Evolutionary conservation across 306 rosid genomes (phyloP).

Genomic region (Ormosia emarginata): DNA sequence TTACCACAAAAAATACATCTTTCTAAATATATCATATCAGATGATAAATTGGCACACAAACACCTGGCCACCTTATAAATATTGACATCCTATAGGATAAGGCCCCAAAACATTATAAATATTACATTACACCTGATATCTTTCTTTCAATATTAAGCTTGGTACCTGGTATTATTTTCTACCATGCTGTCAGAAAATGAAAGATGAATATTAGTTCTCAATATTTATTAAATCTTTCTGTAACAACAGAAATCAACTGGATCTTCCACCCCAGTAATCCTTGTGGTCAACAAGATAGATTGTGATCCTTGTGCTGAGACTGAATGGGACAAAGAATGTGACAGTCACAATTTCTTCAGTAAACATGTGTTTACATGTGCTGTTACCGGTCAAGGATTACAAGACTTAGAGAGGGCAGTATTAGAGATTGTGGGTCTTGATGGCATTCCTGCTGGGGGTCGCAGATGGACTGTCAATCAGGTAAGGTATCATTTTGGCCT

Average conservation of each 20-base stretch:
- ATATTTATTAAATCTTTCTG: constrained; percentile 20
- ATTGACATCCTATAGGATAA: neutral
- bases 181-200: neutral
- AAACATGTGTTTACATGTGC: constrained; percentile 81
- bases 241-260: constrained; percentile 55
- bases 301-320: constrained; percentile 45
- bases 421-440: constrained; percentile 74
- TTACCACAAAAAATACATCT: neutral
- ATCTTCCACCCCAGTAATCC: constrained; percentile 72
- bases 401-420: constrained; percentile 73
- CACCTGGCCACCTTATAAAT: neutral
- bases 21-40: neutral
- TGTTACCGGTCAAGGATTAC: constrained; percentile 84
- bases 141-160: neutral
- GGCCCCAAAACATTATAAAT: neutral
- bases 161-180: constrained; percentile 6
- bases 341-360: constrained; percentile 35
- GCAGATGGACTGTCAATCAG: constrained; percentile 93
- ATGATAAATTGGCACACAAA: constrained; percentile 3
- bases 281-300: constrained; percentile 87
- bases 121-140: neutral
- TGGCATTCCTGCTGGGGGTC: constrained; percentile 62
- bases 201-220: neutral
- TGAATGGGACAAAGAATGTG: constrained; percentile 33
- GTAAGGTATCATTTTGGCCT: constrained; percentile 27